A percentile compares a stretch with the other conserved stretches of the same genome.
These are phyloP conservation scores for Didymella exigua DNA, from an alignment of 2,329 filamentous ascomycete genomes.

Conservation along the genomic window DNA sequence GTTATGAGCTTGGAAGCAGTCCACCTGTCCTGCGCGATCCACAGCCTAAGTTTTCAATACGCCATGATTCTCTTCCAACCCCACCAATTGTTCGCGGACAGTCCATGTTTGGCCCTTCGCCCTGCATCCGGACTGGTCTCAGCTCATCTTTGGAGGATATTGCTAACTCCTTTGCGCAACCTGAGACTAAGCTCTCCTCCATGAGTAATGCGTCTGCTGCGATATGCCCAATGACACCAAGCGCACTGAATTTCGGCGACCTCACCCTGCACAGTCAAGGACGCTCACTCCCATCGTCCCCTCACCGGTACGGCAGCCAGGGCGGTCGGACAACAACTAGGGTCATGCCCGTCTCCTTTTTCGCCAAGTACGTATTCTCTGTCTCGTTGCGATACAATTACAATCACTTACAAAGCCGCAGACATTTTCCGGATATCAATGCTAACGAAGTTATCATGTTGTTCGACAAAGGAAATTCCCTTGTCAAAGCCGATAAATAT, in stretches of 20 bases:
- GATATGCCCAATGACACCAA: slow-evolving; percentile 11
- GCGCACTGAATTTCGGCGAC: slow-evolving; percentile 19
- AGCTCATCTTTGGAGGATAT: background rate
- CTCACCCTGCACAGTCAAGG: slow-evolving; percentile 16
- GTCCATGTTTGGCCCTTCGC: slow-evolving; percentile 6
- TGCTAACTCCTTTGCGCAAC: background rate
- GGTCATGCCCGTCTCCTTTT: background rate
- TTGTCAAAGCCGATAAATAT: slow-evolving; percentile 23
- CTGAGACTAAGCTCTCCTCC: background rate
- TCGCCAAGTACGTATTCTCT: slow-evolving; percentile 15
- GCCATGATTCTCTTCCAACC: background rate
- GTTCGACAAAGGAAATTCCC: slow-evolving; percentile 25
- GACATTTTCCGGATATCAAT: slow-evolving; percentile 14
- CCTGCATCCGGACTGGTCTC: background rate
- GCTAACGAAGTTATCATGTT: slow-evolving; percentile 23
- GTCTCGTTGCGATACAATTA: background rate
- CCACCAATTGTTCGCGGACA: slow-evolving; percentile 3
- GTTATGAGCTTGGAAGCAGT: background rate
- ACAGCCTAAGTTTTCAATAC: background rate
- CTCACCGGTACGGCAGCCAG: background rate
- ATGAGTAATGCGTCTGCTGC: background rate
- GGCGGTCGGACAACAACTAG: slow-evolving; percentile 16
- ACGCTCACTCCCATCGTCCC: background rate
- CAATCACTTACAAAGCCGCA: slow-evolving; percentile 6
- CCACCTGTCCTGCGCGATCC: background rate